Percentiles rank a stretch among this genome's conserved stretches.
These are phyloP conservation scores for Xylaria sp. DNA, from an alignment of 2,329 filamentous ascomycete species.

Conservation along the genomic window DNA sequence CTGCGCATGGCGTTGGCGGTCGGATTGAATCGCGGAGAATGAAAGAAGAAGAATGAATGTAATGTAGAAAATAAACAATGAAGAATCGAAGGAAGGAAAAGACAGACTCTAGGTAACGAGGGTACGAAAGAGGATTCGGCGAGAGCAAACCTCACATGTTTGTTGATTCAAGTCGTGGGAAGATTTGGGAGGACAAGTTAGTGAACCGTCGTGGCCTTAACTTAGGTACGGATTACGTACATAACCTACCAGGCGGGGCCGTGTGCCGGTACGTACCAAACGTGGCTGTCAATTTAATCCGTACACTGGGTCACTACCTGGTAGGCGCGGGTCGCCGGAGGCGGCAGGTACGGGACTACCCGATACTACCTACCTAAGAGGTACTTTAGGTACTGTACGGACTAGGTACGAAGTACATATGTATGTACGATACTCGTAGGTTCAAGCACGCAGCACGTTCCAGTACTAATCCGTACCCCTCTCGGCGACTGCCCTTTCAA, in stretches of 20 bases:
- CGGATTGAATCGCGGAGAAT: neutral
- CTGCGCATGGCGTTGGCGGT: constrained; percentile 11
- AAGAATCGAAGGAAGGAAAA: constrained; percentile 1
- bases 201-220: neutral
- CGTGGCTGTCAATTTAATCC: neutral
- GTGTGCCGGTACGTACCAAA: neutral
- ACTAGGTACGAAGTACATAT: too few relatives aligned
- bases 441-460: too few relatives aligned
- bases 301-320: too few relatives aligned
- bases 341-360: too few relatives aligned
- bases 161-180: neutral
- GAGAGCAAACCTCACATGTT: neutral
- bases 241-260: too few relatives aligned
- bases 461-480: too few relatives aligned
- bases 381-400: too few relatives aligned
- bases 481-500: too few relatives aligned
- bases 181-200: neutral
- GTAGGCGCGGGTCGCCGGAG: too few relatives aligned
- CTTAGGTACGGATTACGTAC: neutral
- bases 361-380: too few relatives aligned
- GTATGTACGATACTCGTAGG: too few relatives aligned
- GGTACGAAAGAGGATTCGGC: neutral
- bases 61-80: neutral
- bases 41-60: neutral
- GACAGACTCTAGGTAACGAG: neutral